phyloP scores from a whole-genome alignment of 441 rosid species.

The Euphorbia celastroides region DNA sequence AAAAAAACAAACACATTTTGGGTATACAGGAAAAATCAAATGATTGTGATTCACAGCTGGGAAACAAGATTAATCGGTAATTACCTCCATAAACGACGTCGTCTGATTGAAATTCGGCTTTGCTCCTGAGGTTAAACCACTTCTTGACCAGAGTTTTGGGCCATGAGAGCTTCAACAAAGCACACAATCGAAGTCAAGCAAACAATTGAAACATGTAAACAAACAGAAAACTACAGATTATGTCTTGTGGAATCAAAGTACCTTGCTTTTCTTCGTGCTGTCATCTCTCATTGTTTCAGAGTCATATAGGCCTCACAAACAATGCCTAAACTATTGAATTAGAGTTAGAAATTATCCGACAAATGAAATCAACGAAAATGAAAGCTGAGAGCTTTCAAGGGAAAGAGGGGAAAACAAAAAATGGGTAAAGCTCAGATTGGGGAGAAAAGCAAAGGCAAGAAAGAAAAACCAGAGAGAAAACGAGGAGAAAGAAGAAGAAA shows the following conservation, averaged over 20 bases:
- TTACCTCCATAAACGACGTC: slow-evolving; percentile 50
- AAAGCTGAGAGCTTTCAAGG: no score
- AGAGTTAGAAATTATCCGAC: slow-evolving; percentile 8
- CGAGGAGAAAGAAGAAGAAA: slow-evolving; percentile 12
- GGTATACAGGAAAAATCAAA: slow-evolving; percentile 14
- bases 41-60: slow-evolving; percentile 20
- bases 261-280: slow-evolving; percentile 78
- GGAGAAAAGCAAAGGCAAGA: slow-evolving; percentile 24
- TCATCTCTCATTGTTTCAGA: slow-evolving; percentile 81
- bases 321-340: slow-evolving; percentile 11
- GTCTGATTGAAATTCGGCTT: slow-evolving; percentile 81
- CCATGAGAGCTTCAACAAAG: slow-evolving; percentile 77
- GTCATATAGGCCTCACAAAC: slow-evolving; percentile 39
- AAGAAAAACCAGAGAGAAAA: slow-evolving; percentile 19
- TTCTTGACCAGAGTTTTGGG: slow-evolving; percentile 92
- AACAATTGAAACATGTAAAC: slow-evolving; percentile 15
- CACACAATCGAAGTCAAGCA: slow-evolving; percentile 18
- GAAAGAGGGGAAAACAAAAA: slow-evolving; percentile 17
- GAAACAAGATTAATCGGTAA: neutral
- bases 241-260: slow-evolving; percentile 22
- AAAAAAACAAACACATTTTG: slow-evolving; percentile 23
- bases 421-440: slow-evolving; percentile 21
- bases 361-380: slow-evolving; percentile 16
- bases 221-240: neutral
- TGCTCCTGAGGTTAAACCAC: slow-evolving; percentile 89